Evolutionary conservation across 306 rosid species (phyloP).

Genomic region (Acacia acuminata): DNA sequence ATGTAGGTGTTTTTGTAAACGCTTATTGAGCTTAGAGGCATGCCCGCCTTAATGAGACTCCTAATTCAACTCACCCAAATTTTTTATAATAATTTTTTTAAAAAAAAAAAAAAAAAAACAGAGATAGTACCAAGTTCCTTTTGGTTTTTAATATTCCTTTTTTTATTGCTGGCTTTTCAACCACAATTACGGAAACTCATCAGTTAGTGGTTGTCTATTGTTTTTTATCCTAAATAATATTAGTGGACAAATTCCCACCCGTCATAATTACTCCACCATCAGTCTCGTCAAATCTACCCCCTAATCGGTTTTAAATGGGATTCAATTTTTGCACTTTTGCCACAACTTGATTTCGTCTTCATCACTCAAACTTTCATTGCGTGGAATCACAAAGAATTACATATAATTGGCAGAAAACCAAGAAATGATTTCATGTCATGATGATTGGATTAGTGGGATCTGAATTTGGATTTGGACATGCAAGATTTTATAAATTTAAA

Average conservation of each 20-base stretch:
- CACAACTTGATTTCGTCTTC: not conserved
- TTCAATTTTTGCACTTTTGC: not conserved
- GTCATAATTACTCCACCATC: not conserved
- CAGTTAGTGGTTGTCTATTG: not conserved
- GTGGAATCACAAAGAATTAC: not conserved
- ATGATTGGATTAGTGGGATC: not conserved
- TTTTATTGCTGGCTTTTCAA: not conserved
- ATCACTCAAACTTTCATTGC: not conserved
- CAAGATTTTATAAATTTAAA: no score
- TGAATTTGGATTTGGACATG: no score
- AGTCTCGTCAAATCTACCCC: not conserved
- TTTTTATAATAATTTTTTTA: no score
- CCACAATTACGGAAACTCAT: not conserved
- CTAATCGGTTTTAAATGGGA: not conserved
- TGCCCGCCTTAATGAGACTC: fast-evolving
- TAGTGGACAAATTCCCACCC: not conserved
- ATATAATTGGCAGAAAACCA: not conserved
- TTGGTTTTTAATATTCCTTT: not conserved
- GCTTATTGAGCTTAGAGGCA: no score
- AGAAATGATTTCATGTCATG: not conserved
- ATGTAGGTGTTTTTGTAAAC: no score
- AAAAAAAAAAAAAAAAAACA: no score
- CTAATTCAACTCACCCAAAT: no score
- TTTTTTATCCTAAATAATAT: not conserved
- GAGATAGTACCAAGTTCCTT: not conserved